Evolutionary conservation across 176 grass and related monocot genomes (phyloP).

Genomic region (Carex littledalei): DNA sequence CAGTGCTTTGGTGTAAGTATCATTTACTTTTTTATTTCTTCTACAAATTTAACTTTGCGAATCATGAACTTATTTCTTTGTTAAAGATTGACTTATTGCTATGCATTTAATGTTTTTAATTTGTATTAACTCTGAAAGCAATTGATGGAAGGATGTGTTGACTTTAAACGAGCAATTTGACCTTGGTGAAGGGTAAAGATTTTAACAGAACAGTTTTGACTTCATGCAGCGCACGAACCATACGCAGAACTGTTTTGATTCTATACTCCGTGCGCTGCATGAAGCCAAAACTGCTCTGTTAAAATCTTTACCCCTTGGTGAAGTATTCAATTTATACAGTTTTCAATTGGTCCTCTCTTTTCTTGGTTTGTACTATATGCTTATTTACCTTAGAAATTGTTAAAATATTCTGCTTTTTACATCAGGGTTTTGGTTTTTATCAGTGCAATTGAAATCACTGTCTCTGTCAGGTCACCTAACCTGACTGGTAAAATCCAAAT

Average conservation of each 20-base stretch:
- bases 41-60: neutral
- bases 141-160: constrained; percentile 1
- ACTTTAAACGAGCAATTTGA: neutral
- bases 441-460: neutral
- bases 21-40: constrained; percentile 3
- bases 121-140: neutral
- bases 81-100: neutral
- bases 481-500: neutral
- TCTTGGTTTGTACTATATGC: neutral
- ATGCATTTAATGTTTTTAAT: neutral
- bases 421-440: neutral
- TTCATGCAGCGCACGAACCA: too few relatives aligned
- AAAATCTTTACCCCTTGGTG: neutral
- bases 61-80: neutral
- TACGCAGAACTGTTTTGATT: too few relatives aligned
- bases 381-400: neutral
- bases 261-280: too few relatives aligned
- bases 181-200: neutral
- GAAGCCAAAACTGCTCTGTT: too few relatives aligned
- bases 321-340: neutral
- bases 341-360: neutral
- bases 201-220: too few relatives aligned
- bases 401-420: neutral
- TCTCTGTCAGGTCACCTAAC: neutral
- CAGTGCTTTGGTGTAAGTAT: constrained; percentile 73